Evolutionary conservation across 257 asterid species (phyloP), one percentile per base, ranked within the genome.

Genomic region (Penstemon newberryi): DNA sequence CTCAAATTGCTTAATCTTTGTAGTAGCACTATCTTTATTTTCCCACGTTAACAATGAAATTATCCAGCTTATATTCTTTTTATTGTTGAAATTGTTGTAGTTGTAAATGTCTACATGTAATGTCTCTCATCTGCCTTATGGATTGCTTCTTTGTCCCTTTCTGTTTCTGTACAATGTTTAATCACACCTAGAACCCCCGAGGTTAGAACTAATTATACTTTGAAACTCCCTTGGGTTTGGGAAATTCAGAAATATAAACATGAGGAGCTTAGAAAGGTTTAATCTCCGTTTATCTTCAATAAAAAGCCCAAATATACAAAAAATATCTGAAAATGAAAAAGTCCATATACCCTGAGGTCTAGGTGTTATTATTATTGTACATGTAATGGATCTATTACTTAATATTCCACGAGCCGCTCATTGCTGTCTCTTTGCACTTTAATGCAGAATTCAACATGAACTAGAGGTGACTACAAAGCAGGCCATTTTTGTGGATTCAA

Each of bases 401-500:
- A 25, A 25, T 25, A 25, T 39, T 42, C 56, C 61, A n/a, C 56
- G 39, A 50, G 43, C 75, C 55, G 36, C 61, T 81, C 56, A 43
- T 19, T 10, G 55, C 76, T 58, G 47, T 69, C 63, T 19, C 58
- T 66, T 61, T 66, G 45, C 59, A 36, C 47, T 80, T 60, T 67
- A 68, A 55, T 69, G 71, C 86, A 94, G 99, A 77, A 79, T 86
- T 56, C 99, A 94, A 73, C 97, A 91, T 63, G 96, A 89, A 54
- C 75, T 91, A 58, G 96, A 91, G 84, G 85, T 80, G 72, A 70
- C 89, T 6, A 87, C 97, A 55, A 94, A 94, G 77, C 97, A 91
- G 79, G 88, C 96, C 49, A 89, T 94, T 63, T 93, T 91, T 65
- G 90, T 91, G 79, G 99, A 91, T 80, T 91, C 99, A 63, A 94